Conservation (phyloP, 2,329 filamentous ascomycete genomes). For the Cryphonectria parasitica region DNA sequence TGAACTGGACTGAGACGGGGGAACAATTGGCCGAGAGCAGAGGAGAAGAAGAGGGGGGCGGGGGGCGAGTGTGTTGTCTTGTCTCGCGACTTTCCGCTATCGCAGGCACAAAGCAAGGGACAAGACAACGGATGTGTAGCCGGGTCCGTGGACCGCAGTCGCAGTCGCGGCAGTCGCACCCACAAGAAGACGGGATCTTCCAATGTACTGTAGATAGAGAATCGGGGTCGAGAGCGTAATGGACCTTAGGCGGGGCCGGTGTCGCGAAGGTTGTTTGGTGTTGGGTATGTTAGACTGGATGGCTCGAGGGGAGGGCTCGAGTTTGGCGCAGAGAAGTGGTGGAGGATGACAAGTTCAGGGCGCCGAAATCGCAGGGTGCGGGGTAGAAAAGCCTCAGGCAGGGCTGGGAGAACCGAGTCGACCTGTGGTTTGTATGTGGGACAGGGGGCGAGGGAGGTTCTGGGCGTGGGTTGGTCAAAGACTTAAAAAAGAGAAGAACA, state of each 20-base stretch:
- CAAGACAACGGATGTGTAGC: constrained; percentile 3
- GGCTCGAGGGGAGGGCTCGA: constrained; percentile 14
- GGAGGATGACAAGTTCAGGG: constrained; percentile 18
- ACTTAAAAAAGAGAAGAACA: background rate
- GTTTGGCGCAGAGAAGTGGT: constrained; percentile 12
- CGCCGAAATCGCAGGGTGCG: constrained; percentile 29
- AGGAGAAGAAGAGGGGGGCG: constrained; percentile 1
- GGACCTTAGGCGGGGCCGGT: constrained; percentile 27
- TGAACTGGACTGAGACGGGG: constrained; percentile 13
- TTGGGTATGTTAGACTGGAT: constrained; percentile 12
- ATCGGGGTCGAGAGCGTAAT: background rate
- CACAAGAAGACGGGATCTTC: constrained; percentile 1
- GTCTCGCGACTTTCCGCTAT: constrained; percentile 12
- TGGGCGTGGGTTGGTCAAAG: background rate
- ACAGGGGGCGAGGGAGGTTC: background rate
- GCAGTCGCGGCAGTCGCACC: background rate
- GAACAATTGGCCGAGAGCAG: constrained; percentile 6
- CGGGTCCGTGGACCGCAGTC: background rate
- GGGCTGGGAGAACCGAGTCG: constrained; percentile 12
- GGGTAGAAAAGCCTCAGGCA: constrained; percentile 19
- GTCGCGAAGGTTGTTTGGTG: constrained; percentile 29
- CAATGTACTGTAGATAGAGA: background rate
- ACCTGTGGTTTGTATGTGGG: background rate
- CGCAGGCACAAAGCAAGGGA: constrained; percentile 9
- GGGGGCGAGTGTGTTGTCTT: constrained; percentile 10